Evolutionary conservation across 208 protist genomes (phyloP), one percentile per base, ranked within the genome.

Genomic region (Leptomonas pyrrhocoris): DNA sequence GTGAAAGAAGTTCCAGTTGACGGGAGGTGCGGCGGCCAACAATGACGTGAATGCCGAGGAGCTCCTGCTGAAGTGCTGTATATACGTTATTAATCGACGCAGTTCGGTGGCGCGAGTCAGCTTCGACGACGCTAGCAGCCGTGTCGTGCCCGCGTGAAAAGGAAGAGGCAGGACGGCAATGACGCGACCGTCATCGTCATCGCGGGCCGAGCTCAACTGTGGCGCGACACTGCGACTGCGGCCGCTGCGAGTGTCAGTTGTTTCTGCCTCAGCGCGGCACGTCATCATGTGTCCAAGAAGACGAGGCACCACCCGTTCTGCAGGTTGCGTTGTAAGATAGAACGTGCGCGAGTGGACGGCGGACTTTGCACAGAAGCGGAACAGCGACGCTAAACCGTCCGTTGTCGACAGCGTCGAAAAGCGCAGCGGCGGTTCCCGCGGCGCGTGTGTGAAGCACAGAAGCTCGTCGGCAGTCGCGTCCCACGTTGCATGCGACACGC

Each of bases 401-500:
- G 72, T 30, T 1, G 38, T 75, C 6, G 46, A 53, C 21, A 74
- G 18, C 2, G 46, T 57, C 27, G 53, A 61, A 72, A 51, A 68
- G 23, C 36, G 62, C 40, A 40, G 61, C 42, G 27, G 19, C 15
- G 27, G 27, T n/a, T 23, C 27, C 27, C n/a, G 21, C 8, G 2
- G 13, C 13, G 4, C 57, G 42, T 19, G 18, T 19, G 18, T 13
- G 58, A 36, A 66, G 42, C 43, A 64, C 19, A 72, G n/a, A 13
- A 74, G 46, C 36, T 28, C 62, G 4, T 34, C 38, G 23, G 43
- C 42, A 13, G 28, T 19, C 1, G 3, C 31, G 28, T 58, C 40
- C 71, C 71, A 76, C 34, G 53, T 70, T 21, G 62, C 71, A 21
- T 23, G 30, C 43, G 25, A 31, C 21, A 76, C 53, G 4, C 62